phyloP scores from a whole-genome alignment of 768 basidiomycete species.

The Naganishia antarctica region DNA sequence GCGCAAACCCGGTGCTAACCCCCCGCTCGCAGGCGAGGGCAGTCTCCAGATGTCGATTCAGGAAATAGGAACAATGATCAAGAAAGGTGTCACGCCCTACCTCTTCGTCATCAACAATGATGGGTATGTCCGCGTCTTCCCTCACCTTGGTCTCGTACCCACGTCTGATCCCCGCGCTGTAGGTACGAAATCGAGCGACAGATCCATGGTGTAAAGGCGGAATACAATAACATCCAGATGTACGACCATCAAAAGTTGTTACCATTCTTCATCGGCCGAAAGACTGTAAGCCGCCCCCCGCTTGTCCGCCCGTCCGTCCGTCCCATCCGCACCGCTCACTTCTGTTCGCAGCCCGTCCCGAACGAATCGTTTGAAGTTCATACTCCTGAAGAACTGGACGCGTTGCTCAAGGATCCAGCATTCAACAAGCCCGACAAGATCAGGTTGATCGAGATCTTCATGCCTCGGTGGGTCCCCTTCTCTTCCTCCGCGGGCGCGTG shows the following conservation, averaged over 20 bases:
- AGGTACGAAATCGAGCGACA: constrained; percentile 86
- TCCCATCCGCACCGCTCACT: too few species aligned
- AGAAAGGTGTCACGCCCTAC: constrained; percentile 67
- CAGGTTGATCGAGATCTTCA: constrained; percentile 46
- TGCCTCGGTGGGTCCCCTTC: constrained; percentile 34
- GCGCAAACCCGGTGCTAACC: background rate
- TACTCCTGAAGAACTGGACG: constrained; percentile 64
- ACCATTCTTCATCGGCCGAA: constrained; percentile 46
- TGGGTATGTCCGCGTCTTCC: constrained; percentile 28
- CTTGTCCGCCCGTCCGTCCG: background rate
- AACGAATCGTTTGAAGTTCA: constrained; percentile 61
- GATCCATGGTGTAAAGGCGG: constrained; percentile 49
- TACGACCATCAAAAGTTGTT: constrained; percentile 56
- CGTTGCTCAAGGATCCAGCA: constrained; percentile 60
- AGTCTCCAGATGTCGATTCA: constrained; percentile 62
- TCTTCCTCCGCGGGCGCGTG: background rate
- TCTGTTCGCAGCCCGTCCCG: constrained; percentile 33
- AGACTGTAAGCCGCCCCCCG: constrained; percentile 32
- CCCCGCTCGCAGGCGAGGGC: constrained; percentile 22
- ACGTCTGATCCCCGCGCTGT: constrained; percentile 34
- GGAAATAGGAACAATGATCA: constrained; percentile 70
- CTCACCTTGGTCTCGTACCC: background rate
- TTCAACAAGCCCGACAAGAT: constrained; percentile 63
- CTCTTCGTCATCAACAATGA: constrained; percentile 60
- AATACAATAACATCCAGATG: constrained; percentile 79